Evolutionary conservation across 768 basidiomycete species (phyloP).

Genomic region (Auricularia sp.): DNA sequence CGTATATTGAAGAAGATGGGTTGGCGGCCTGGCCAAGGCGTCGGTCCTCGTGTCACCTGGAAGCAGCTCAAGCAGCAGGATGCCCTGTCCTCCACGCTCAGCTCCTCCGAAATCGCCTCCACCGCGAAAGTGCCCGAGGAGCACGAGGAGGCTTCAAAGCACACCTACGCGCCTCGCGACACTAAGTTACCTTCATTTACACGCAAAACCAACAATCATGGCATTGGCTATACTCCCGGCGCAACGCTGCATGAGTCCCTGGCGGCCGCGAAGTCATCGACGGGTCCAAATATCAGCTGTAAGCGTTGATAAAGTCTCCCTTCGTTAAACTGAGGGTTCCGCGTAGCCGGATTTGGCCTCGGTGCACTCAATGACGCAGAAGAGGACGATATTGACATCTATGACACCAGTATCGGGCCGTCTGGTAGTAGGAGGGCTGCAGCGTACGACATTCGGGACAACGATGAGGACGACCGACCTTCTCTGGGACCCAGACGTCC

Average conservation of each 20-base stretch:
- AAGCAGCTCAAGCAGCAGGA: constrained; percentile 68
- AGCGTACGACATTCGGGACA: constrained; percentile 57
- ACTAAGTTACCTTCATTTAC: constrained; percentile 50
- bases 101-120: constrained; percentile 22
- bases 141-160: constrained; percentile 76
- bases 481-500: neutral
- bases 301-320: constrained; percentile 10
- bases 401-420: constrained; percentile 37
- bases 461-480: constrained; percentile 43
- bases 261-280: constrained; percentile 7
- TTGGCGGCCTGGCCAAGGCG: constrained; percentile 86
- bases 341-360: constrained; percentile 72
- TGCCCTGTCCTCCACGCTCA: constrained; percentile 32
- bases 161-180: constrained; percentile 80
- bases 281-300: constrained; percentile 54
- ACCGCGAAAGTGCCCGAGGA: constrained; percentile 38
- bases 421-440: constrained; percentile 33
- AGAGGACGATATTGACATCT: constrained; percentile 83
- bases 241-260: constrained; percentile 48
- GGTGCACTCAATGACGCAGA: constrained; percentile 90
- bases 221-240: constrained; percentile 70
- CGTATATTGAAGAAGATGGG: constrained; percentile 91
- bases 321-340: constrained; percentile 2
- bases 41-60: constrained; percentile 80
- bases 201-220: constrained; percentile 69